These are phyloP conservation scores for Elsinoe fawcettii DNA, from an alignment of 2,329 filamentous ascomycete species.

Conservation along the genomic window DNA sequence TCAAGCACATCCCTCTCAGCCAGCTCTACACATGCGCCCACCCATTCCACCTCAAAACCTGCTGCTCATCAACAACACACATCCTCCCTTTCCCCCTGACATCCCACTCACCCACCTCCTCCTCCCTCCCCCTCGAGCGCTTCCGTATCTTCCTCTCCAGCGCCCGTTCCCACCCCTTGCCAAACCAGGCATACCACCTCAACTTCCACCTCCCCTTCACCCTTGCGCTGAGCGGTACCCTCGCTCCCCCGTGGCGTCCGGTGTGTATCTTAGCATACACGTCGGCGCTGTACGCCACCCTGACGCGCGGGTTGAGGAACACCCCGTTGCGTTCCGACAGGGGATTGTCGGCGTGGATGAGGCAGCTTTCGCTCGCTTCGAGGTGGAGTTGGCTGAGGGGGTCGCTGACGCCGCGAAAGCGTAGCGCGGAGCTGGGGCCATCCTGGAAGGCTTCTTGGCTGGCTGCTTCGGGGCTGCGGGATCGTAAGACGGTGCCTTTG, in stretches of 20 bases:
- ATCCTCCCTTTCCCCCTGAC: slow-evolving; percentile 21
- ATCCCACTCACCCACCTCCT: slow-evolving; percentile 24
- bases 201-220: slow-evolving; percentile 53
- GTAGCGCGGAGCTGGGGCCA: slow-evolving; percentile 33
- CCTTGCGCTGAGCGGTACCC: slow-evolving; percentile 44
- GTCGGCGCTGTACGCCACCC: slow-evolving; percentile 54
- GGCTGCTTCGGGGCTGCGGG: too few relatives aligned
- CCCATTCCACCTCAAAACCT: slow-evolving; percentile 24
- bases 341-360: slow-evolving; percentile 66
- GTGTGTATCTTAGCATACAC: slow-evolving; percentile 27
- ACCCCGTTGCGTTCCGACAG: slow-evolving; percentile 48
- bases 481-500: too few relatives aligned
- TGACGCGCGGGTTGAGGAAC: slow-evolving; percentile 61
- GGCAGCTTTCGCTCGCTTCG: slow-evolving; percentile 72
- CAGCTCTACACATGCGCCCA: slow-evolving; percentile 25
- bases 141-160: slow-evolving; percentile 19
- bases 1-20: background rate
- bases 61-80: slow-evolving; percentile 27
- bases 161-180: slow-evolving; percentile 27
- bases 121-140: slow-evolving; percentile 17
- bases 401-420: slow-evolving; percentile 59
- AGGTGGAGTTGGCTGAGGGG: slow-evolving; percentile 53
- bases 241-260: slow-evolving; percentile 27
- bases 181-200: slow-evolving; percentile 42
- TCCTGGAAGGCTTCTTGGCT: background rate